Conservation (phyloP, 2,329 filamentous ascomycete genomes). For the Exophiala alcalophila region DNA sequence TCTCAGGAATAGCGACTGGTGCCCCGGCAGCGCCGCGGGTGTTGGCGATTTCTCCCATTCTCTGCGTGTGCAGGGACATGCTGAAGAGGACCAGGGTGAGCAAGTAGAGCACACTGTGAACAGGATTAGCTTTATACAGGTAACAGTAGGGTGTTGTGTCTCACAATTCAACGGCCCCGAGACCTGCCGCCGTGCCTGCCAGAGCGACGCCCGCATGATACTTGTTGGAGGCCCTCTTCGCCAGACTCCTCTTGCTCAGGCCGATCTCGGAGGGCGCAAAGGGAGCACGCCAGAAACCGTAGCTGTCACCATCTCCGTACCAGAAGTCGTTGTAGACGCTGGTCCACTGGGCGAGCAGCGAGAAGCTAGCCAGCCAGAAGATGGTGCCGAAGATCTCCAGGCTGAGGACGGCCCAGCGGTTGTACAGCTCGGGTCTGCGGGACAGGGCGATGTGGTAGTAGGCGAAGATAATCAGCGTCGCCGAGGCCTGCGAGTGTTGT, state of each 20-base stretch:
- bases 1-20: neutral
- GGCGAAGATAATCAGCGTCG: constrained; percentile 23
- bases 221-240: constrained; percentile 11
- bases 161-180: constrained; percentile 27
- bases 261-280: constrained; percentile 16
- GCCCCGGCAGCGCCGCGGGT: neutral
- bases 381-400: constrained; percentile 26
- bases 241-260: constrained; percentile 7
- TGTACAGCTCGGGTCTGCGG: constrained; percentile 24
- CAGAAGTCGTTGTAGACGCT: constrained; percentile 16
- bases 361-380: constrained; percentile 26
- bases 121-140: constrained; percentile 1
- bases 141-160: constrained; percentile 3
- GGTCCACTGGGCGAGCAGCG: constrained; percentile 23
- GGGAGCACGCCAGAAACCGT: constrained; percentile 21
- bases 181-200: constrained; percentile 25
- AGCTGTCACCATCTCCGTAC: constrained; percentile 11
- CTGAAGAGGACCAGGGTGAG: constrained; percentile 24
- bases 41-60: neutral
- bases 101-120: constrained; percentile 22
- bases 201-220: constrained; percentile 21
- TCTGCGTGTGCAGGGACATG: constrained; percentile 21
- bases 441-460: constrained; percentile 28
- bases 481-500: constrained; percentile 17
- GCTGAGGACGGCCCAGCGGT: constrained; percentile 24